Evolutionary conservation across 1,284 basidiomycete genomes (phyloP), one percentile per base, ranked within the genome.

Genomic region (Xanthoconium separans): DNA sequence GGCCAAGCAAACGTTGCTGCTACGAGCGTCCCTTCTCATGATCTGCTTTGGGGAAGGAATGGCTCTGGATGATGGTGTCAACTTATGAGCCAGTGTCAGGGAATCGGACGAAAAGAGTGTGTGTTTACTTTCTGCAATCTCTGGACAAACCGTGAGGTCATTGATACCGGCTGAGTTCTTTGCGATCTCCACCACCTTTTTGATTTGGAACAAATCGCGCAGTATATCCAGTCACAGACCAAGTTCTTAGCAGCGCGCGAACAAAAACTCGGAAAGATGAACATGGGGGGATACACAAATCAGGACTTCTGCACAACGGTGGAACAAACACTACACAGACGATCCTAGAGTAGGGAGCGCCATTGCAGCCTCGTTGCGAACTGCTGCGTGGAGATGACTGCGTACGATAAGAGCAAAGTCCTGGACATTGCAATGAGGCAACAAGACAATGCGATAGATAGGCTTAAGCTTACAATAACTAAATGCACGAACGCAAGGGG

Each of bases 41-140:
- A 15, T 75, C 75, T 45, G 77, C 70, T 51, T 61, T 70, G 27
- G 76, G 76, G 55, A 61, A 58, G 9, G 69, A 48, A 41, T 60
- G 65, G 44, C 54, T 52, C 70, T 75, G 48, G 13, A 20, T 31
- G 44, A 30, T 9, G 10, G 11, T 11, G 40, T 36, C n/a, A 50
- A 27, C 41, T 40, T 52, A 24, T 27, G n/a, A 27, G 29, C 20
- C 3, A 15, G 12, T 16, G 6, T 51, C 18, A 37, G 18, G 36
- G 8, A 36, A 15, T 22, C 16, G 9, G 11, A 31, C 29, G 44
- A 18, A 39, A 36, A 4, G 20, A 47, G 16, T 9, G 9, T 9
- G 44, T 18, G 18, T 15, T 16, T 16, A 34, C 36, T 18, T 2
- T 2, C 36, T 13, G 15, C 44, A 69, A 63, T 58, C 65, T 58